These are phyloP conservation scores for Lyophyllum shimeji DNA, from an alignment of 768 basidiomycete genomes.

Conservation along the genomic window DNA sequence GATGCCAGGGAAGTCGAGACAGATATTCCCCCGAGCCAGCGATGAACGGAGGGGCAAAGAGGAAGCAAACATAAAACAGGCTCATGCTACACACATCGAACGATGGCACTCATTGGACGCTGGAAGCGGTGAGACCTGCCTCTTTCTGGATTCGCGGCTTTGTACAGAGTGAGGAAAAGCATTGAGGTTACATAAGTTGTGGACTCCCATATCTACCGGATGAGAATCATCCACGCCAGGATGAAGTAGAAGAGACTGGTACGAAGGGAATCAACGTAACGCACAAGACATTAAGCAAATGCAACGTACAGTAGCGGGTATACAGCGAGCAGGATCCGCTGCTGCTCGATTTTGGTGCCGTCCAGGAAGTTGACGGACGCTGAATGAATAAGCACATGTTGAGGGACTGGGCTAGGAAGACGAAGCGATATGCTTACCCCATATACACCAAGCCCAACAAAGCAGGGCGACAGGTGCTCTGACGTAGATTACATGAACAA, in stretches of 20 bases:
- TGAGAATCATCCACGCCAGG: slow-evolving; percentile 95
- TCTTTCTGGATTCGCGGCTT: background rate
- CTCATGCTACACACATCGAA: background rate
- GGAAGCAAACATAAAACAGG: no score
- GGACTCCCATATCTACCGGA: slow-evolving; percentile 54
- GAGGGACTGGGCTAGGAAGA: background rate
- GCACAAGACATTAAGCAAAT: background rate
- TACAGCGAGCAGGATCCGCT: slow-evolving; percentile 88
- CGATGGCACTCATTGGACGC: background rate
- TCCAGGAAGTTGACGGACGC: slow-evolving; percentile 95
- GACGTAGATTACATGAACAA: slow-evolving; percentile 83
- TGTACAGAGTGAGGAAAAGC: background rate
- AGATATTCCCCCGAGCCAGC: no score
- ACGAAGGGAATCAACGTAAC: background rate
- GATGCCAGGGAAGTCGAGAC: no score
- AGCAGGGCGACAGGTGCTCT: slow-evolving; percentile 82
- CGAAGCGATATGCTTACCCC: slow-evolving; percentile 64
- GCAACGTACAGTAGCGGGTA: slow-evolving; percentile 89
- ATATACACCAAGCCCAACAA: slow-evolving; percentile 95
- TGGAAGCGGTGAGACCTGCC: background rate
- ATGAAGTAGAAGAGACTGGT: slow-evolving; percentile 89
- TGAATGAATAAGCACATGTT: slow-evolving; percentile 25
- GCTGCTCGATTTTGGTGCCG: slow-evolving; percentile 90
- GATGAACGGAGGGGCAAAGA: no score
- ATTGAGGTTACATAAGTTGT: slow-evolving; percentile 1